Conservation (phyloP, 768 basidiomycete species). For the Termitomyces titanicus region DNA sequence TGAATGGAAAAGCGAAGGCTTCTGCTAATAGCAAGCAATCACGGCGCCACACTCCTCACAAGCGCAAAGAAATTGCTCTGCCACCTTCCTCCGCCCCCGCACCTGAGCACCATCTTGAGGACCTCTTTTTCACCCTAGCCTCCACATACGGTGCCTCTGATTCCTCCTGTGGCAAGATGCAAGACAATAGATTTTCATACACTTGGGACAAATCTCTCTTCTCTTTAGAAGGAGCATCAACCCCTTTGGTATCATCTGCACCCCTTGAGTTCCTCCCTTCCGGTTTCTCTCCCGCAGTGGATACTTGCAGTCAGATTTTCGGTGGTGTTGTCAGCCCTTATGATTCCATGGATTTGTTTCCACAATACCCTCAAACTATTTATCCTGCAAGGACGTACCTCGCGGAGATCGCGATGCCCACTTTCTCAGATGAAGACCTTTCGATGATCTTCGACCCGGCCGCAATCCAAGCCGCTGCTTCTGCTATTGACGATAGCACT, state of each 20-base stretch:
- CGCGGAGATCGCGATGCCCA: not conserved
- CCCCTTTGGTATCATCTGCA: not conserved
- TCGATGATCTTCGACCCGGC: not conserved
- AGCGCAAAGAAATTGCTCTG: not conserved
- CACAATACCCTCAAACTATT: not conserved
- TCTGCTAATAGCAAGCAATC: not conserved
- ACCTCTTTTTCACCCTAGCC: too few species aligned
- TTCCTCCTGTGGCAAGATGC: too few species aligned
- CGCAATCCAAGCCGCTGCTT: not conserved
- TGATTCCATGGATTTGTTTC: not conserved
- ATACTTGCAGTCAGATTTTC: not conserved
- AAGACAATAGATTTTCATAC: not conserved
- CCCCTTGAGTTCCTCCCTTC: not conserved
- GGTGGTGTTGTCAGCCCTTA: not conserved
- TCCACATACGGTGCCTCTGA: not conserved
- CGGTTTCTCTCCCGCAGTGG: not conserved
- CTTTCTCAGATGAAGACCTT: not conserved
- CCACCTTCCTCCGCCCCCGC: too few species aligned
- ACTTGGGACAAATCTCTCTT: slow-evolving; percentile 1
- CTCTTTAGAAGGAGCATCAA: not conserved
- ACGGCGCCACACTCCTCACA: not conserved
- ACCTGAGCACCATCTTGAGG: too few species aligned
- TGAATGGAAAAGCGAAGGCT: not conserved
- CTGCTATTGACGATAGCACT: not conserved
- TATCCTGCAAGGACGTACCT: not conserved